Percentiles rank a stretch among this genome's conserved stretches.
Conservation (phyloP, 139 green algal species). For the Closterium sp. region DNA sequence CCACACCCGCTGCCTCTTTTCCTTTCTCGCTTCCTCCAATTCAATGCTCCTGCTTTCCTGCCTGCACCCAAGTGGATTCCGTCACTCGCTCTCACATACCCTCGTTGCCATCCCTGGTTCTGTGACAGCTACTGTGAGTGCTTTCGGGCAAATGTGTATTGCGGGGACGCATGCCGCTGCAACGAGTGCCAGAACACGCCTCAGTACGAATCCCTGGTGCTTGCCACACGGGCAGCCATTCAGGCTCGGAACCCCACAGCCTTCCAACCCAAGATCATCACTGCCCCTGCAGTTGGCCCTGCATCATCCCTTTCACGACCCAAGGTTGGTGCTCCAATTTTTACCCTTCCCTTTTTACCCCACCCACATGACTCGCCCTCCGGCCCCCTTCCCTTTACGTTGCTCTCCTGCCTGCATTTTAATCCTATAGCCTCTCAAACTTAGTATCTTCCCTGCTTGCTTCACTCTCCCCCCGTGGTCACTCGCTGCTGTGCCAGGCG, state of each 20-base stretch:
- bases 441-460: too few species aligned
- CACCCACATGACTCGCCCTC: too few species aligned
- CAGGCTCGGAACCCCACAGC: conserved; percentile 62
- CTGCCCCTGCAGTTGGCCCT: neutral
- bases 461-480: too few species aligned
- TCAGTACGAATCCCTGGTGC: conserved; percentile 58
- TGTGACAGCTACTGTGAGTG: conserved; percentile 61
- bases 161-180: conserved; percentile 66
- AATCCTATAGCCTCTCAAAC: too few species aligned
- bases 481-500: too few species aligned
- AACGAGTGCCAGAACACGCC: conserved; percentile 66
- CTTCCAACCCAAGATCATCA: conserved; percentile 59
- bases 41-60: neutral
- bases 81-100: neutral
- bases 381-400: too few species aligned
- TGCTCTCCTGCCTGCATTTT: too few species aligned
- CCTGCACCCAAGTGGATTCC: neutral
- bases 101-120: neutral
- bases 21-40: neutral
- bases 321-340: too few species aligned
- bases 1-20: neutral
- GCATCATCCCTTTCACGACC: neutral
- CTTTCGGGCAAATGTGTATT: conserved; percentile 70
- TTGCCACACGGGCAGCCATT: conserved; percentile 56
- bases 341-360: too few species aligned